A percentile compares a stretch with the other conserved stretches of the same genome.
Evolutionary conservation across 805 yeast genomes (phyloP).

Genomic region (Lipomyces starkeyi): DNA sequence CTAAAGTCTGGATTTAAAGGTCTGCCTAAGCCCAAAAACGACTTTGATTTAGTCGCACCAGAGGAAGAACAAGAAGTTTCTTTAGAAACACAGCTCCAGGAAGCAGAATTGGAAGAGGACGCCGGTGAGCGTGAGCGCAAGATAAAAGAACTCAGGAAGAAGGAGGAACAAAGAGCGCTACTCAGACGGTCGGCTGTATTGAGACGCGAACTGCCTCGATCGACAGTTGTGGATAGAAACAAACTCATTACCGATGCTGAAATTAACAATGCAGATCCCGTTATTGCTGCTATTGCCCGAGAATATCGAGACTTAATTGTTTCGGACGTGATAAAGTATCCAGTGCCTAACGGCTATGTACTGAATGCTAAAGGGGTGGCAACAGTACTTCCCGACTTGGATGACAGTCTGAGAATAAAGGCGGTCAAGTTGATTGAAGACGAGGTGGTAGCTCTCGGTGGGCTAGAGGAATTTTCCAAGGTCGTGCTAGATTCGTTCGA

Average conservation of each 20-base stretch:
- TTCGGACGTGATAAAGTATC: conserved; percentile 44
- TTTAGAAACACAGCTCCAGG: conserved; percentile 31
- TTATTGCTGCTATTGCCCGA: conserved; percentile 29
- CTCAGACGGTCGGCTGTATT: conserved; percentile 56
- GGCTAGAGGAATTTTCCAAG: conserved; percentile 20
- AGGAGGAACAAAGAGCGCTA: conserved; percentile 40
- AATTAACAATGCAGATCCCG: conserved; percentile 22
- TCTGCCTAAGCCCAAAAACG: conserved; percentile 52
- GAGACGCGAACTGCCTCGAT: conserved; percentile 51
- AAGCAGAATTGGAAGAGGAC: conserved; percentile 40
- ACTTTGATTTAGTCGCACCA: conserved; percentile 48
- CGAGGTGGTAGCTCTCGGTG: conserved; percentile 22
- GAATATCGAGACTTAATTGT: conserved; percentile 40
- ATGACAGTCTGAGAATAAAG: conserved; percentile 29
- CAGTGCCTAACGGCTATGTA: conserved; percentile 11
- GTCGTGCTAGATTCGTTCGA: conserved; percentile 15
- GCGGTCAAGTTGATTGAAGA: conserved; percentile 32
- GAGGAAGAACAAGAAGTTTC: conserved; percentile 39
- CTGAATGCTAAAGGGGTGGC: conserved; percentile 26
- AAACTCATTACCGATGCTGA: conserved; percentile 14
- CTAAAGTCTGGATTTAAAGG: conserved; percentile 28
- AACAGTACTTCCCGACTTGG: conserved; percentile 36
- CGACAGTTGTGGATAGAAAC: conserved; percentile 26
- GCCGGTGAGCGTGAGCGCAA: conserved; percentile 45
- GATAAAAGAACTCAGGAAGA: conserved; percentile 33